Evolutionary conservation across 2,329 filamentous ascomycete species (phyloP).

Genomic region (Truncatella angustata): DNA sequence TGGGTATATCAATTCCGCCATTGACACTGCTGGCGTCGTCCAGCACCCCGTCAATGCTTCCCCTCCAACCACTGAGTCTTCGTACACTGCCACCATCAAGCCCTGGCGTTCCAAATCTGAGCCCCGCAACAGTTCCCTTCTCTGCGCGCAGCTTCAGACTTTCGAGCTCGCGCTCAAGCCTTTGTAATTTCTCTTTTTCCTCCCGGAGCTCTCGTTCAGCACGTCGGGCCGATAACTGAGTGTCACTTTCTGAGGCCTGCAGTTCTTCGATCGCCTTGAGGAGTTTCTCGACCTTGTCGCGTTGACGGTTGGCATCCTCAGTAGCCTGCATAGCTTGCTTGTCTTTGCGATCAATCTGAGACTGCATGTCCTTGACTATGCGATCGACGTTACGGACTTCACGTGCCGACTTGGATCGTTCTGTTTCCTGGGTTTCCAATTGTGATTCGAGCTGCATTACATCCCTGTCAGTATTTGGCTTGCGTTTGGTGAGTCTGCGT

Average conservation of each 20-base stretch:
- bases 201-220: conserved; percentile 88
- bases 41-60: conserved; percentile 39
- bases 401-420: conserved; percentile 77
- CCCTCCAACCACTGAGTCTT: conserved; percentile 48
- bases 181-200: conserved; percentile 76
- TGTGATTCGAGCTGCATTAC: conserved; percentile 74
- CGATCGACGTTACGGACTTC: conserved; percentile 91
- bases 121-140: conserved; percentile 45
- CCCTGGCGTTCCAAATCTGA: conserved; percentile 24
- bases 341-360: conserved; percentile 89
- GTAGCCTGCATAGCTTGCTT: conserved; percentile 78
- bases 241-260: conserved; percentile 79
- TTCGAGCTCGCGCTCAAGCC: conserved; percentile 86
- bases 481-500: conserved; percentile 15
- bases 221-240: conserved; percentile 77
- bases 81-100: conserved; percentile 21
- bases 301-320: conserved; percentile 80
- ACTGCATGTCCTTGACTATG: conserved; percentile 87
- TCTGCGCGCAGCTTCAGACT: conserved; percentile 78
- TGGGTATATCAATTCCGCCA: conserved; percentile 53
- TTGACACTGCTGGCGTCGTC: conserved; percentile 30
- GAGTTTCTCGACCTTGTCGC: conserved; percentile 88
- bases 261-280: conserved; percentile 91
- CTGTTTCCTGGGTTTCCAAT: conserved; percentile 78
- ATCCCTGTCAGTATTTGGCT: conserved; percentile 25